These are phyloP conservation scores for Cornus controversa DNA, from an alignment of 148 eudicot genomes.

Conservation along the genomic window DNA sequence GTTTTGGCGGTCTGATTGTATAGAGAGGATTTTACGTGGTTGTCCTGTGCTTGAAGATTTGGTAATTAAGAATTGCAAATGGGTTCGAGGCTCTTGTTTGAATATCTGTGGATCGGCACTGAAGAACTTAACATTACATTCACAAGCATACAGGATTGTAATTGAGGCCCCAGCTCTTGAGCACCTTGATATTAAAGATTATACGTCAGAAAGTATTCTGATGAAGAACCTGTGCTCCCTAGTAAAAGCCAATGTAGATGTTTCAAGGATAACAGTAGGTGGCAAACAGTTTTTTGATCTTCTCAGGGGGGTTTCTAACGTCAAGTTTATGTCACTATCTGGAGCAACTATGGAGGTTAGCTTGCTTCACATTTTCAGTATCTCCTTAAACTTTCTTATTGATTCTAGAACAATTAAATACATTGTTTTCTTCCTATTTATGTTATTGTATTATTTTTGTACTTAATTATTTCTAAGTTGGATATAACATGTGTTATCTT, in stretches of 20 bases:
- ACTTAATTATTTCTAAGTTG: not conserved
- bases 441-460: not conserved
- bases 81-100: not conserved
- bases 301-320: not conserved
- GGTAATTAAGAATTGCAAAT: not conserved
- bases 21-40: not conserved
- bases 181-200: not conserved
- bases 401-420: not conserved
- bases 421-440: not conserved
- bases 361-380: not conserved
- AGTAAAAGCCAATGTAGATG: not conserved
- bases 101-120: not conserved
- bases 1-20: not conserved
- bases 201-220: not conserved
- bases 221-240: not conserved
- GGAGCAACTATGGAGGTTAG: not conserved
- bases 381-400: not conserved
- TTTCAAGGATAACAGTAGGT: not conserved
- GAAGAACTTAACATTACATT: not conserved
- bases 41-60: slow-evolving; percentile 3
- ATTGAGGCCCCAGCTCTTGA: not conserved
- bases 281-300: not conserved
- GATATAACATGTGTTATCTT: not conserved
- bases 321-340: not conserved
- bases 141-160: not conserved